Base-by-base conservation (phyloP, 805 yeast genomes). In the Pichia occidentalis region DNA sequence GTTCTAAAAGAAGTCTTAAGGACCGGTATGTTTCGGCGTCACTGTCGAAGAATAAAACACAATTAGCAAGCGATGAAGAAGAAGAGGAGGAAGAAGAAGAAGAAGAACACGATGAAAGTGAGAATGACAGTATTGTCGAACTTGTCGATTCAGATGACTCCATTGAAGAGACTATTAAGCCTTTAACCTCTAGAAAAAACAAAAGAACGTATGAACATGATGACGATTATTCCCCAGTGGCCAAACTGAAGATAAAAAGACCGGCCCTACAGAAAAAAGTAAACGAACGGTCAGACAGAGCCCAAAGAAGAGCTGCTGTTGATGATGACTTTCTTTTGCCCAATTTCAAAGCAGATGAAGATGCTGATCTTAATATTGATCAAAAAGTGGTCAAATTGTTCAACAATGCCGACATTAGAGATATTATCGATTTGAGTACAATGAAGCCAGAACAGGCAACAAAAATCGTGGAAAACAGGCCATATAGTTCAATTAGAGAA, bases 381-480 rank as follows among this genome's bases (percentile, higher is more conserved):
- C 67, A 67, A 12, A 77, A 85, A 42, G 74, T 86, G 19, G 61
- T 88, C 32, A 73, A 77, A 31, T 87, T 92, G 49, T 67, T 90
- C 46, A 92, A 92, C 59, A 72, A 75, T 10, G 90, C 95, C 1
- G 73, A 83, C 12, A 67, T 65, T 2, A 74, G 77, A 39, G 95
- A 88, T 54, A 64, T 92, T 31, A 73, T 81, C 9, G 97, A 90
- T 61, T 75, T 88, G 23, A 76, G 92, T 6, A 77, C 77, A 21
- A 77, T 86, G 34, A 65, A 76, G 1, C 78, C 84, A 9, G 73
- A 69, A 7, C 66, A 75, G 21, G 96, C 95, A 0, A 71, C 75
- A 23, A 45, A 65, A 6, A 62, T 92, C 13, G 68, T 85, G n/a
- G 60, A 68, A 5, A 66, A 69, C 41, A 70, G 98, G 49, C 97